Percentiles rank a stretch among this genome's conserved stretches.
phyloP scores from a whole-genome alignment of 2,329 filamentous ascomycete genomes.

The Diaporthe helianthi region DNA sequence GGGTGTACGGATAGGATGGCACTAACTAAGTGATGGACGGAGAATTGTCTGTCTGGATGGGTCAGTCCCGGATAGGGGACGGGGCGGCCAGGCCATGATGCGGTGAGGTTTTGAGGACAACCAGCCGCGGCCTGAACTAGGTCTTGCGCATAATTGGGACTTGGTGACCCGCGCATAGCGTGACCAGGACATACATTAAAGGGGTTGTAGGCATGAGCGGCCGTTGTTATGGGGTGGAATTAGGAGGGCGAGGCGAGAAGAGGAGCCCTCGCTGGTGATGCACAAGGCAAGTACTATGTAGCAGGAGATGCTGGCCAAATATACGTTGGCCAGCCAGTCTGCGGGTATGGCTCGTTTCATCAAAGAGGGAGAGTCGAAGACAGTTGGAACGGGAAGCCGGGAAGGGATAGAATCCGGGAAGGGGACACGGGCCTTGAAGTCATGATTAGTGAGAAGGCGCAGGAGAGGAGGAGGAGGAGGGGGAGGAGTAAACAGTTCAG shows the following conservation, averaged over 20 bases:
- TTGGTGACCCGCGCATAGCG: constrained; percentile 1
- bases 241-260: neutral
- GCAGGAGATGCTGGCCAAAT: neutral
- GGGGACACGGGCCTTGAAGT: constrained; percentile 10
- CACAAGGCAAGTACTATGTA: neutral
- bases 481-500: neutral
- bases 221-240: neutral
- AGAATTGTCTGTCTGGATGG: constrained; percentile 17
- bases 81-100: constrained; percentile 16
- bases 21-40: constrained; percentile 16
- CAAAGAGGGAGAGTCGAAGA: constrained; percentile 1
- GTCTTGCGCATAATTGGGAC: neutral
- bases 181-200: constrained; percentile 8
- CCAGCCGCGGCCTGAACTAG: neutral
- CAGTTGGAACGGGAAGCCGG: constrained; percentile 8
- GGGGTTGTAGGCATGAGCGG: neutral
- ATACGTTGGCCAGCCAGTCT: neutral
- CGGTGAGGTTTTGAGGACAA: constrained; percentile 19
- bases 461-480: neutral
- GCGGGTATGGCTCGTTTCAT: neutral
- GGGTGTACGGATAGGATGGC: constrained; percentile 25
- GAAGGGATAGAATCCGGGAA: constrained; percentile 18
- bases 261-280: neutral
- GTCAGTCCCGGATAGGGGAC: constrained; percentile 27
- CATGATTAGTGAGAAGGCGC: constrained; percentile 16